Evolutionary conservation across 176 grass and related monocot species (phyloP).

Genomic region (Oryza coarctata): DNA sequence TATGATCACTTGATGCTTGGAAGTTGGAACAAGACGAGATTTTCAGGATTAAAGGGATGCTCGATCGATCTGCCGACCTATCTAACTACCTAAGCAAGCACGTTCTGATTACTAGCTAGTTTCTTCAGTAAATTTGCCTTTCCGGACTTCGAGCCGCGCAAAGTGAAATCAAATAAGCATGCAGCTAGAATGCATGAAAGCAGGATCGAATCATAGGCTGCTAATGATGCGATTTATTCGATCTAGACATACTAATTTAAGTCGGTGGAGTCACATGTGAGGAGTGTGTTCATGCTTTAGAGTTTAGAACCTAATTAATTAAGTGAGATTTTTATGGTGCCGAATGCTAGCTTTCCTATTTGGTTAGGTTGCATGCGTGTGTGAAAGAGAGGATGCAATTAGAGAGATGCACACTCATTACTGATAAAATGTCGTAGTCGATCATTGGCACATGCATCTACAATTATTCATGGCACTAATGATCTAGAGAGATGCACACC

Average conservation of each 20-base stretch:
- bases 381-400: background rate
- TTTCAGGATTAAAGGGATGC: conserved; percentile 25
- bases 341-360: background rate
- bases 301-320: background rate
- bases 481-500: background rate
- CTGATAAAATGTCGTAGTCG: no score
- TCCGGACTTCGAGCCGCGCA: conserved; percentile 20
- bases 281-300: background rate
- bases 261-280: background rate
- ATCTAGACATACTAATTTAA: background rate
- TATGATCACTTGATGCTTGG: background rate
- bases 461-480: no score
- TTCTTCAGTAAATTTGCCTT: background rate
- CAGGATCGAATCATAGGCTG: background rate
- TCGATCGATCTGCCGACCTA: conserved; percentile 27
- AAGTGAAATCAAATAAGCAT: background rate
- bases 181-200: background rate
- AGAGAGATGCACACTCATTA: background rate
- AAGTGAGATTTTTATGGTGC: background rate
- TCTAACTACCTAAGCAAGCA: background rate
- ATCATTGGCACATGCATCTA: no score
- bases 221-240: background rate
- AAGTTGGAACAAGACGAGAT: background rate
- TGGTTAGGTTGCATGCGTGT: background rate
- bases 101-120: background rate